phyloP scores from a whole-genome alignment of 2,329 filamentous ascomycete genomes.

The Podosphaera leucotricha region DNA sequence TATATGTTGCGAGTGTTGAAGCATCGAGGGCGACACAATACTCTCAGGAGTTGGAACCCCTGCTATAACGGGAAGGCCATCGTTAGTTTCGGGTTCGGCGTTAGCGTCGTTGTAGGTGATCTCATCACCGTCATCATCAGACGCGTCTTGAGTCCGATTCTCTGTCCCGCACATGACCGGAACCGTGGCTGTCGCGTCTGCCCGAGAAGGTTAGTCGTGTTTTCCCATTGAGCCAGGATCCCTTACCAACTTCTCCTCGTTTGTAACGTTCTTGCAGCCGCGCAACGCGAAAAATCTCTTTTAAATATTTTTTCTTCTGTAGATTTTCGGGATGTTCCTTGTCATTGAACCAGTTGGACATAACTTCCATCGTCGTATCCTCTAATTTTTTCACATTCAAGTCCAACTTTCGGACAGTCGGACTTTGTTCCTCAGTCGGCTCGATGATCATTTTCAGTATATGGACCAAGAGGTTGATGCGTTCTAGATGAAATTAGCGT shows the following conservation, averaged over 20 bases:
- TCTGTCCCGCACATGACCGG: conserved; percentile 1
- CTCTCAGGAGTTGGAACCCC: neutral
- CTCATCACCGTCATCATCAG: conserved; percentile 2
- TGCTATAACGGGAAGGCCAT: neutral
- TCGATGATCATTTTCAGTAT: conserved; percentile 30
- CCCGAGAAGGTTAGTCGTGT: neutral
- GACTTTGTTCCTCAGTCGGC: conserved; percentile 16
- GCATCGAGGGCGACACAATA: neutral
- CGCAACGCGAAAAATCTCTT: conserved; percentile 38
- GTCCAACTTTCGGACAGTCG: conserved; percentile 26
- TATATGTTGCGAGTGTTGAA: neutral
- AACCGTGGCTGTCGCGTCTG: conserved; percentile 2
- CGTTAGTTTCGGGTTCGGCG: neutral
- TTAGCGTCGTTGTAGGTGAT: neutral
- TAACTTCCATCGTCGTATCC: conserved; percentile 31
- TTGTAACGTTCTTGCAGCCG: conserved; percentile 30
- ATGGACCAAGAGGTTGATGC: conserved; percentile 32
- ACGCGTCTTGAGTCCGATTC: neutral
- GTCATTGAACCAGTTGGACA: conserved; percentile 34
- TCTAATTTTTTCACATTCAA: conserved; percentile 28
- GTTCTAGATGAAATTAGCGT: conserved; percentile 21
- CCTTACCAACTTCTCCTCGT: conserved; percentile 32
- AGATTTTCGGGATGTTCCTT: conserved; percentile 28
- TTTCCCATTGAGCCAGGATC: neutral
- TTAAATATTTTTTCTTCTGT: conserved; percentile 30